Conservation (phyloP, 257 asterid species). For the Primulina tabacum region DNA sequence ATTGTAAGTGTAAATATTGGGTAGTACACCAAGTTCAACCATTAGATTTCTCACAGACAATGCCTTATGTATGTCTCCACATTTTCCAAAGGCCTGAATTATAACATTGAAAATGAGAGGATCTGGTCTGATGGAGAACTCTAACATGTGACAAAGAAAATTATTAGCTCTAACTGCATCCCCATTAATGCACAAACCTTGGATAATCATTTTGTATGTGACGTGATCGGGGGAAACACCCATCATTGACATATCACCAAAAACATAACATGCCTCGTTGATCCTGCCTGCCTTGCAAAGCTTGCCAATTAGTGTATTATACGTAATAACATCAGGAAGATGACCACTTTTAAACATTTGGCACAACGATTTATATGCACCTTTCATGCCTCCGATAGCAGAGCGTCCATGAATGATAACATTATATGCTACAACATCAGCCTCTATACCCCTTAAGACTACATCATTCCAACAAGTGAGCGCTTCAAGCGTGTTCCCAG, state of each 20-base stretch:
- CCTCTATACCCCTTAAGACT: slow-evolving; percentile 31
- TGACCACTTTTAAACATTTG: slow-evolving; percentile 69
- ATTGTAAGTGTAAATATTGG: slow-evolving; percentile 74
- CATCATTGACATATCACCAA: slow-evolving; percentile 66
- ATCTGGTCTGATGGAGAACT: slow-evolving; percentile 46
- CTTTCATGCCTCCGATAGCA: slow-evolving; percentile 43
- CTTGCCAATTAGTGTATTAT: slow-evolving; percentile 59
- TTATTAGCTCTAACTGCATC: slow-evolving; percentile 47
- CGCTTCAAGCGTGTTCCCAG: slow-evolving; percentile 54
- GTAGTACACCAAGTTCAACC: slow-evolving; percentile 58
- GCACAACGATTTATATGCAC: slow-evolving; percentile 42
- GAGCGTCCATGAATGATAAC: slow-evolving; percentile 64
- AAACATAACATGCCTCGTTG: slow-evolving; percentile 68
- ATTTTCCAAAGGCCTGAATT: slow-evolving; percentile 62
- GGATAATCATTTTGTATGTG: slow-evolving; percentile 71
- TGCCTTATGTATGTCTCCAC: slow-evolving; percentile 52
- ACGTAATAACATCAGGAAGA: slow-evolving; percentile 61
- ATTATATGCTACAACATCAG: slow-evolving; percentile 73
- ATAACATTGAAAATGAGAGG: slow-evolving; percentile 71
- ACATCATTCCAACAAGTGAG: slow-evolving; percentile 52
- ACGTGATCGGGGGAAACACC: slow-evolving; percentile 63
- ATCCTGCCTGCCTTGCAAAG: slow-evolving; percentile 66
- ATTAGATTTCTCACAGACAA: slow-evolving; percentile 50
- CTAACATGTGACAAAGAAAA: slow-evolving; percentile 56
- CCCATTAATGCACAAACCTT: slow-evolving; percentile 55